These are phyloP conservation scores for Desmodesmus armatus DNA, from an alignment of 139 green algal species.

Conservation along the genomic window DNA sequence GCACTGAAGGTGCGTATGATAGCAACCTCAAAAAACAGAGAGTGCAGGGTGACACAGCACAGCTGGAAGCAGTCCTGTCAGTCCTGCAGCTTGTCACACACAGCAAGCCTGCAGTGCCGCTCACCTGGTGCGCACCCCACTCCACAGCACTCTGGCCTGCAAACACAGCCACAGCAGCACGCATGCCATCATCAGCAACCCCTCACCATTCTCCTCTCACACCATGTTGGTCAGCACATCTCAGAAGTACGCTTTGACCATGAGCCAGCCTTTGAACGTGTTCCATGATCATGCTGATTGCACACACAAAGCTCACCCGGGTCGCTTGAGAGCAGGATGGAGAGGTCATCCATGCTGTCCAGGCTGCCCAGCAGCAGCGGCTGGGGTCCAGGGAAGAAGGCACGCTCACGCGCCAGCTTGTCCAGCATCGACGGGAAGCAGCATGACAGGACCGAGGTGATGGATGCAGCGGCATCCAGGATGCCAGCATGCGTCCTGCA, in stretches of 20 bases:
- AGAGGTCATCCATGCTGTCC: conserved; percentile 59
- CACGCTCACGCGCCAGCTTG: conserved; percentile 65
- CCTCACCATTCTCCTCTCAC: no score
- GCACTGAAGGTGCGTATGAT: no score
- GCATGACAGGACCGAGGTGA: conserved; percentile 66
- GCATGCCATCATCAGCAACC: no score
- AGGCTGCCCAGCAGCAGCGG: conserved; percentile 31
- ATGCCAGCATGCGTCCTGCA: conserved; percentile 60
- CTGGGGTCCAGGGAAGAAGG: conserved; percentile 68
- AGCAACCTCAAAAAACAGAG: no score
- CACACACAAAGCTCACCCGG: no score
- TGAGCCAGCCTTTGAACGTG: conserved; percentile 46
- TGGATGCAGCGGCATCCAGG: conserved; percentile 65
- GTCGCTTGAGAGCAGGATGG: conserved; percentile 67
- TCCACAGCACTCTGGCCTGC: conserved; percentile 74
- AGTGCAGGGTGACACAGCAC: no score
- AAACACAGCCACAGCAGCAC: no score
- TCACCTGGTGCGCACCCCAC: conserved; percentile 82
- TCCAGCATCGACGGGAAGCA: conserved; percentile 77
- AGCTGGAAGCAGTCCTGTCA: no score
- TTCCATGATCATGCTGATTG: no score
- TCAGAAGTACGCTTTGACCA: conserved; percentile 9
- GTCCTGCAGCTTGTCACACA: no score
- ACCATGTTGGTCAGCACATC: no score
- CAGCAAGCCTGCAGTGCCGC: no score